Percentiles rank a stretch among this genome's conserved stretches.
phyloP scores from a whole-genome alignment of 2,329 filamentous ascomycete genomes.

The Beauveria medogensis region DNA sequence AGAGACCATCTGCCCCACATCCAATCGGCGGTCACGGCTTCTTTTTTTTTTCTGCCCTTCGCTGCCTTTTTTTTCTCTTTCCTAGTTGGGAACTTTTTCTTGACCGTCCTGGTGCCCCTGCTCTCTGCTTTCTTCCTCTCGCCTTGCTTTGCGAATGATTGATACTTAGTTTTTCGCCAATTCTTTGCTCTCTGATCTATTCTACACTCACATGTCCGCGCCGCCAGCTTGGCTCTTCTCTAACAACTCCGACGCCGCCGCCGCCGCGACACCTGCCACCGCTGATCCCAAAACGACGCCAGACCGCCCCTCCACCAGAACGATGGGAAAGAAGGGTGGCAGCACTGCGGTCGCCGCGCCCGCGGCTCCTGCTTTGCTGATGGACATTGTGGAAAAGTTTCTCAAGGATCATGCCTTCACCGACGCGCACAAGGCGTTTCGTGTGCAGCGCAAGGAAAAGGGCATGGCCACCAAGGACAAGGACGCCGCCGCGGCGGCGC shows the following conservation, averaged over 20 bases:
- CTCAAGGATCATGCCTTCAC: slow-evolving; percentile 58
- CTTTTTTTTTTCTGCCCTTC: slow-evolving; percentile 2
- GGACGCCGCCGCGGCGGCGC: slow-evolving; percentile 7
- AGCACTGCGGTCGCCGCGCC: slow-evolving; percentile 15
- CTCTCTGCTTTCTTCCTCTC: neutral
- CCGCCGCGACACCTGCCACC: slow-evolving; percentile 16
- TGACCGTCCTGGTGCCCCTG: neutral
- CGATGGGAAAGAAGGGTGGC: slow-evolving; percentile 29
- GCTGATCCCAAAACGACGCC: neutral
- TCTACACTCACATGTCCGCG: slow-evolving; percentile 23
- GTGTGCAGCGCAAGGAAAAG: slow-evolving; percentile 45
- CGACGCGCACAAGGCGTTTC: slow-evolving; percentile 37
- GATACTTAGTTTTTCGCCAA: too few relatives aligned
- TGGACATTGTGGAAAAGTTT: slow-evolving; percentile 60
- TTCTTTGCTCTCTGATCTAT: neutral
- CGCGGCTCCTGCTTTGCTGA: slow-evolving; percentile 49
- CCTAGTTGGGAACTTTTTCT: neutral
- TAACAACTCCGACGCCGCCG: slow-evolving; percentile 27
- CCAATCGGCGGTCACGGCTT: slow-evolving; percentile 4
- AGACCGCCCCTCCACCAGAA: slow-evolving; percentile 13
- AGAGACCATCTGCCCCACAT: slow-evolving; percentile 1
- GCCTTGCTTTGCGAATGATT: neutral
- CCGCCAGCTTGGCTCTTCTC: slow-evolving; percentile 37
- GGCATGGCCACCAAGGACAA: slow-evolving; percentile 32
- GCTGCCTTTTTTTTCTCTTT: neutral